Evolutionary conservation across 1,284 basidiomycete genomes (phyloP).

Genomic region (Cryptococcus hybrid): DNA sequence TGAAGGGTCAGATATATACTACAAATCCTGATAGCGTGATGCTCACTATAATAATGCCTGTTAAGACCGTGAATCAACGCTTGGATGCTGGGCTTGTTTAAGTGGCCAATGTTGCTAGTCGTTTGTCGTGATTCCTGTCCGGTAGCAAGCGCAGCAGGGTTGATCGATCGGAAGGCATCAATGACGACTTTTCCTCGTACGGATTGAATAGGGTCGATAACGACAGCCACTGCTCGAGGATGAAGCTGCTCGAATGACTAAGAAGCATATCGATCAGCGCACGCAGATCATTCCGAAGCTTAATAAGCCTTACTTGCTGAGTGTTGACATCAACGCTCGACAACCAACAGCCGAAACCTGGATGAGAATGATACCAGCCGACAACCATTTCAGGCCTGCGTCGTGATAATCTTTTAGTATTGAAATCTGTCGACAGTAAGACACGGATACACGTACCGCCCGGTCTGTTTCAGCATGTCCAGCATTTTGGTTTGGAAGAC

Average conservation of each 20-base stretch:
- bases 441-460: constrained; percentile 61
- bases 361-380: constrained; percentile 99
- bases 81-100: constrained; percentile 98
- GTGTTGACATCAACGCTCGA: constrained; percentile 99
- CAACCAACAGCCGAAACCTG: constrained; percentile 99
- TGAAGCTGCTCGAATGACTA: constrained; percentile 98
- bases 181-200: constrained; percentile 99
- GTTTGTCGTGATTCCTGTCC: constrained; percentile 96
- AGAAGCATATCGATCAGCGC: neutral
- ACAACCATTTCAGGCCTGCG: constrained; percentile 95
- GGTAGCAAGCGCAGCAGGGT: constrained; percentile 72
- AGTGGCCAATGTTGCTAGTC: constrained; percentile 97
- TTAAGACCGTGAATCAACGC: constrained; percentile 94
- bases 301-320: constrained; percentile 68
- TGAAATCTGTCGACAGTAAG: neutral
- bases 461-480: constrained; percentile 99
- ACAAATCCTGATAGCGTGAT: neutral
- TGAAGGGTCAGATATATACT: neutral
- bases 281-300: neutral
- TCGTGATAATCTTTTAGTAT: neutral
- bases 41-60: constrained; percentile 81
- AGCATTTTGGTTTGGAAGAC: constrained; percentile 99
- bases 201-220: constrained; percentile 98
- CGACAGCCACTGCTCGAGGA: constrained; percentile 92
- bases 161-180: constrained; percentile 96